Conservation (phyloP, 1,139 yeast genomes). For the Wickerhamomyces sp. region DNA sequence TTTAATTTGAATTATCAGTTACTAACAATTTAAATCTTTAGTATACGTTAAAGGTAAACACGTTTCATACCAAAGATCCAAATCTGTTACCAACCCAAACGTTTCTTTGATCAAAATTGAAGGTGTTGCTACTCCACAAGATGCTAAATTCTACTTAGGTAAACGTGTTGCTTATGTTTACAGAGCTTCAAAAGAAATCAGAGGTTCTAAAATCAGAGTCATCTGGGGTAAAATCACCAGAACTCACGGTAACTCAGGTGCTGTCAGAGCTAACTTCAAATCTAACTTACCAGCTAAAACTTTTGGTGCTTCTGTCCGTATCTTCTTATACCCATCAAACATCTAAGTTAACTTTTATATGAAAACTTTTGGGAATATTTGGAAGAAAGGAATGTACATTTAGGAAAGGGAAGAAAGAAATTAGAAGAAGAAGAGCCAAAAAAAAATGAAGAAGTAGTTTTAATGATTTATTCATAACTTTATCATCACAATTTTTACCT, state of each 20-base stretch:
- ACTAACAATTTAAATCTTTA: slow-evolving; percentile 42
- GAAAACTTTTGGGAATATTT: neutral
- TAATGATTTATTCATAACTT: slow-evolving; percentile 9
- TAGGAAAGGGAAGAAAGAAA: neutral
- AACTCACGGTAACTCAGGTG: slow-evolving; percentile 98
- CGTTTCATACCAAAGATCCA: slow-evolving; percentile 99
- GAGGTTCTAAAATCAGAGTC: slow-evolving; percentile 99
- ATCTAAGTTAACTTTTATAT: slow-evolving; percentile 51
- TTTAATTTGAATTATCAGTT: slow-evolving; percentile 13
- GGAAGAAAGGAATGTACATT: slow-evolving; percentile 2
- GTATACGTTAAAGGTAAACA: slow-evolving; percentile 99
- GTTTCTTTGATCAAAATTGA: slow-evolving; percentile 94
- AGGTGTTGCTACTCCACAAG: slow-evolving; percentile 88
- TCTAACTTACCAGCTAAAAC: slow-evolving; percentile 99
- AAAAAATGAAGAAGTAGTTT: slow-evolving; percentile 1
- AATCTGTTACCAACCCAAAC: slow-evolving; percentile 97
- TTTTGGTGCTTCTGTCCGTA: slow-evolving; percentile 99
- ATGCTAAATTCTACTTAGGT: slow-evolving; percentile 98
- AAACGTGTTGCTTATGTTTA: slow-evolving; percentile 99
- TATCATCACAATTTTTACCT: slow-evolving; percentile 5
- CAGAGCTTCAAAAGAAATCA: slow-evolving; percentile 96
- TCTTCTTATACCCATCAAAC: slow-evolving; percentile 99
- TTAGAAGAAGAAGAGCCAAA: neutral
- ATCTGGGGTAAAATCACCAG: slow-evolving; percentile 99
- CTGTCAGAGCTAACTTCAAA: slow-evolving; percentile 98